These are phyloP conservation scores for Rhytidhysteron rufulum DNA, from an alignment of 2,329 filamentous ascomycete species.

Conservation along the genomic window DNA sequence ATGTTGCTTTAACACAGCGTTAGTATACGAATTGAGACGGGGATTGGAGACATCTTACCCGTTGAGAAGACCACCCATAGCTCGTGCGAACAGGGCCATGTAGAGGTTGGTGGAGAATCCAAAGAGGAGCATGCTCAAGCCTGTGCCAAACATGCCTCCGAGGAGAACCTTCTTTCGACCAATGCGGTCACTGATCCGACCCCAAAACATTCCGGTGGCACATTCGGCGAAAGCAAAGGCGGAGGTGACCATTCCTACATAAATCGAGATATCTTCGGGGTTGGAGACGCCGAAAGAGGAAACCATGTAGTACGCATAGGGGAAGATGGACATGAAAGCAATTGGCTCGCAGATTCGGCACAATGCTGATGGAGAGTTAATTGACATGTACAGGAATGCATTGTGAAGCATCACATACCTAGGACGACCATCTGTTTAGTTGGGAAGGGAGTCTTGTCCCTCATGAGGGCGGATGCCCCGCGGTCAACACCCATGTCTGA, in stretches of 20 bases:
- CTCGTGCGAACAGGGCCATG: slow-evolving; percentile 80
- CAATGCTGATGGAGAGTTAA: slow-evolving; percentile 55
- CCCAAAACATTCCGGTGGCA: slow-evolving; percentile 89
- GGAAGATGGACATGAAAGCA: slow-evolving; percentile 99
- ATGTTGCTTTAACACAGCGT: slow-evolving; percentile 64
- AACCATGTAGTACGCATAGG: slow-evolving; percentile 98
- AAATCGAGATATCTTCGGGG: slow-evolving; percentile 78
- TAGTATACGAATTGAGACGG: too few relatives aligned
- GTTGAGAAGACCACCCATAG: slow-evolving; percentile 86
- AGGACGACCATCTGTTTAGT: slow-evolving; percentile 55
- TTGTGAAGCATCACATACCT: slow-evolving; percentile 38
- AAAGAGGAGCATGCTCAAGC: slow-evolving; percentile 87
- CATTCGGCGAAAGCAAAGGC: slow-evolving; percentile 96
- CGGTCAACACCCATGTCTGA: slow-evolving; percentile 28
- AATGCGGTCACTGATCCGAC: slow-evolving; percentile 82
- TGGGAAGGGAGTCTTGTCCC: slow-evolving; percentile 49
- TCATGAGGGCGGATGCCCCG: slow-evolving; percentile 21
- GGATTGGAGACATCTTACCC: slow-evolving; percentile 74
- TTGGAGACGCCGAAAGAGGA: slow-evolving; percentile 82
- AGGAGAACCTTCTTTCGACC: slow-evolving; percentile 91
- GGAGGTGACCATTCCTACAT: slow-evolving; percentile 93
- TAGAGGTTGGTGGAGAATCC: slow-evolving; percentile 82
- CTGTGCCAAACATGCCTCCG: slow-evolving; percentile 84
- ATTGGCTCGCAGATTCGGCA: slow-evolving; percentile 98
- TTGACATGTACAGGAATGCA: background rate